Base-by-base conservation (phyloP, 2,329 filamentous ascomycete species). In the Scedosporium minutisporum region DNA sequence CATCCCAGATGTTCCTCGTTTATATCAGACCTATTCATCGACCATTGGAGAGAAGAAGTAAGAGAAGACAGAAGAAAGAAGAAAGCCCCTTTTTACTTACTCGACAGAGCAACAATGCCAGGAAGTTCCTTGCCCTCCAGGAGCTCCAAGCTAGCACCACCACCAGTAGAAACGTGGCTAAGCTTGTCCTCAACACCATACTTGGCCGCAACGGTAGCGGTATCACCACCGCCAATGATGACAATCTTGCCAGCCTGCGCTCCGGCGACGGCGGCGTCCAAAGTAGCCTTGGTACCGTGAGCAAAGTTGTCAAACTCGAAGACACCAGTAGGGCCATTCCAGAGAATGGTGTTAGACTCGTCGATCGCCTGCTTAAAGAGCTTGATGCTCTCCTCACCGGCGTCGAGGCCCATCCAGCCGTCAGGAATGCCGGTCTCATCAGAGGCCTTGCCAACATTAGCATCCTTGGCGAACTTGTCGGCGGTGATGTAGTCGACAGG, bases 161-260 rank as follows among this genome's bases (percentile, higher is more conserved):
- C 95, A 69, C 95, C 95, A 38, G 95, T 99, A 60, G 92, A 96
- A 66, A 99, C 95, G 81, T 99, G 95, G 82, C 92, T 97, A 73
- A 97, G 85, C 87, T 97, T 96, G 78, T 91, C 87, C 84, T 99
- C 95, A 66, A 91, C 93, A 62, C 88, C 88, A 77, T 96, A 99
- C 84, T 99, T 97, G 76, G 93, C 93, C 62, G 95, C 95, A 58
- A 97, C 95, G 65, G 95, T 99, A 60, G 95, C 95, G 60, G 95
- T 99, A 78, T 99, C 95, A 78, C 95, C 95, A 76, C 95, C 95
- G 66, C 95, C 95, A 67, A 99, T 97, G 79, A 99, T 97, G 76
- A 97, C 95, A 71, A 95, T 96, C 83, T 95, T 93, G 76, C 92
- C 93, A 65, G 80, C 84, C 77, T 90, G 81, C 64, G 89, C 89